Percentiles rank a stretch among this genome's conserved stretches.
Conservation (phyloP, 768 basidiomycete genomes). For the Cubamyces lactineus region DNA sequence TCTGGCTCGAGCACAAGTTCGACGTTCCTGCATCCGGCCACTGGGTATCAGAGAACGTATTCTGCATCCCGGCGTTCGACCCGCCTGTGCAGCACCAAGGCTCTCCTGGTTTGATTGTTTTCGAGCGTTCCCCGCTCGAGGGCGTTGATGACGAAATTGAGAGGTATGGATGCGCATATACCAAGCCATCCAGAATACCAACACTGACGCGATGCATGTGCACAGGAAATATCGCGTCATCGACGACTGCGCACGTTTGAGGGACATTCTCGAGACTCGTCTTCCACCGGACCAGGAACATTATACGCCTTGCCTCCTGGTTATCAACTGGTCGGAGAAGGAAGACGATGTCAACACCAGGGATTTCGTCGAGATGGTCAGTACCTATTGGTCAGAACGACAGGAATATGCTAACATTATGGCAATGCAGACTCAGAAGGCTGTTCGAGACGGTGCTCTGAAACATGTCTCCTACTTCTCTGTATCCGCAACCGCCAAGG, state of each 20-base stretch:
- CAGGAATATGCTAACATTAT: not conserved
- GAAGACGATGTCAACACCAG: conserved; percentile 38
- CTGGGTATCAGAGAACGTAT: conserved; percentile 63
- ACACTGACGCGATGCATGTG: not conserved
- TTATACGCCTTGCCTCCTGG: conserved; percentile 63
- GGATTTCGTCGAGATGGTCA: conserved; percentile 67
- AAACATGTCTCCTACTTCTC: conserved; percentile 48
- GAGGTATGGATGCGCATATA: conserved; percentile 45
- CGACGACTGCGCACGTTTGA: conserved; percentile 72
- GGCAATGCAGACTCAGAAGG: conserved; percentile 49
- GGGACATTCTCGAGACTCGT: conserved; percentile 60
- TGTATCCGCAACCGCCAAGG: conserved; percentile 54
- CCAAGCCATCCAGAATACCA: not conserved
- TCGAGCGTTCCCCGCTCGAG: conserved; percentile 72
- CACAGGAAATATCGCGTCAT: conserved; percentile 68
- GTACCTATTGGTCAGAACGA: conserved; percentile 22
- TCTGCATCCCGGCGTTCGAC: conserved; percentile 57
- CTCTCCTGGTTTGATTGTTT: conserved; percentile 71
- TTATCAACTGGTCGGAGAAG: conserved; percentile 62
- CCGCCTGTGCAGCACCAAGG: conserved; percentile 31
- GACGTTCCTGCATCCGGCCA: conserved; percentile 63
- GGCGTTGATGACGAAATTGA: conserved; percentile 67
- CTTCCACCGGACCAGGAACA: conserved; percentile 49
- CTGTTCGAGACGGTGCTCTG: conserved; percentile 47
- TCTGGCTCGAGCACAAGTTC: conserved; percentile 81